These are phyloP conservation scores for Fusarium sp. DNA, from an alignment of 2,329 filamentous ascomycete genomes.

Conservation along the genomic window DNA sequence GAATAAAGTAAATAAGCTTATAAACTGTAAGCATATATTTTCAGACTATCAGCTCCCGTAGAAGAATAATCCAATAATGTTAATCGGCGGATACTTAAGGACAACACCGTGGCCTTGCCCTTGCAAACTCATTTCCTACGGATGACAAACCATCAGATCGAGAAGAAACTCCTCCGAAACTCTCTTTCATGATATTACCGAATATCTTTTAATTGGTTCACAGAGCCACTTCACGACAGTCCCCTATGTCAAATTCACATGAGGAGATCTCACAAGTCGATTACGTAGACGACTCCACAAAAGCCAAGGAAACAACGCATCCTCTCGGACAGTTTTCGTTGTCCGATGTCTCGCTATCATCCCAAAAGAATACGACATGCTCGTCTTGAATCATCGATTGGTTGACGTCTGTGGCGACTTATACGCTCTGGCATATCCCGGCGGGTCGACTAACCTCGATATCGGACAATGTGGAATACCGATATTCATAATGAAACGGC, in stretches of 20 bases:
- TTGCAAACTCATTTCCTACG: neutral
- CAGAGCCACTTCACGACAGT: neutral
- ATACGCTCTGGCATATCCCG: neutral
- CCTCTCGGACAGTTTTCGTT: neutral
- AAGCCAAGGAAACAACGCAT: neutral
- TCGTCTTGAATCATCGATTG: neutral
- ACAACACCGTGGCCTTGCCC: neutral
- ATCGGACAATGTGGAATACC: neutral
- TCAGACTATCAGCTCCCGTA: rapidly evolving
- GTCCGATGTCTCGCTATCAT: neutral
- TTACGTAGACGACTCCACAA: neutral
- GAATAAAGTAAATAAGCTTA: neutral
- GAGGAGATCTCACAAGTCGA: neutral
- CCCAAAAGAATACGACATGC: neutral
- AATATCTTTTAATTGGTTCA: neutral
- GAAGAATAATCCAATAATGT: neutral
- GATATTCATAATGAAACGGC: neutral
- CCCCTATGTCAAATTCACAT: neutral
- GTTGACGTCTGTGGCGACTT: neutral
- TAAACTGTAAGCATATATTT: neutral
- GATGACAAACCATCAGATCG: too few relatives aligned
- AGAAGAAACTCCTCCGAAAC: neutral
- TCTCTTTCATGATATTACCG: neutral
- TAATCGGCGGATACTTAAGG: neutral
- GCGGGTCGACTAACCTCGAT: neutral